Evolutionary conservation across 768 basidiomycete genomes (phyloP).

Genomic region (Mrakia blollopis): DNA sequence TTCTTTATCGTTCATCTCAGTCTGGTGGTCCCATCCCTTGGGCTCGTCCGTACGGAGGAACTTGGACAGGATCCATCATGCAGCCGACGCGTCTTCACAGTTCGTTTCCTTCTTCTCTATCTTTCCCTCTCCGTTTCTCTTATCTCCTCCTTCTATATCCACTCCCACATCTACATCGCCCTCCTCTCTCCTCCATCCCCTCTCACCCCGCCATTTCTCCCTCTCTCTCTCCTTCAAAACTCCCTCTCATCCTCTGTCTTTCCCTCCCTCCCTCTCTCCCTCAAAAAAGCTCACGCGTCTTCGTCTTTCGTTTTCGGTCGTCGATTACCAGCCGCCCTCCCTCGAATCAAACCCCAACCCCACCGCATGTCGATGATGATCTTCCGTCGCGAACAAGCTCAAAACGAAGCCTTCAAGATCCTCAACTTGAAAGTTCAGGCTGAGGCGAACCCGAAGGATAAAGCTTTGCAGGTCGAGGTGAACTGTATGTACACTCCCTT

Average conservation of each 20-base stretch:
- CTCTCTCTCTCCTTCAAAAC: background rate
- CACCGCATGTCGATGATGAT: background rate
- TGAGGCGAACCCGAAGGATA: background rate
- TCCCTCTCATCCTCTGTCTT: background rate
- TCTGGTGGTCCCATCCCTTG: constrained; percentile 1
- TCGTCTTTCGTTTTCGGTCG: background rate
- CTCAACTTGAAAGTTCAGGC: background rate
- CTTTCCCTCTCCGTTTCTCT: background rate
- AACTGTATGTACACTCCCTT: background rate
- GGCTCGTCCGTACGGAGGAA: background rate
- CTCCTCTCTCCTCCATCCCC: background rate
- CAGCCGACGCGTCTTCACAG: background rate
- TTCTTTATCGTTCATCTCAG: background rate
- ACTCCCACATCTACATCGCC: background rate
- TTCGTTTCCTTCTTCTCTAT: background rate
- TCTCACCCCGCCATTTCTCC: no score
- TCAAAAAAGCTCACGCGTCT: background rate
- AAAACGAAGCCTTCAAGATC: background rate
- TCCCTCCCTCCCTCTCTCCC: background rate
- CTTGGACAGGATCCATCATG: background rate
- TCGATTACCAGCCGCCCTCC: constrained; percentile 4
- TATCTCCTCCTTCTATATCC: background rate
- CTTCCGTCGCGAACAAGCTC: background rate
- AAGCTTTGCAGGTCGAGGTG: background rate
- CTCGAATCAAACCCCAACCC: background rate